Evolutionary conservation across 2,329 filamentous ascomycete genomes (phyloP), one percentile per base, ranked within the genome.

Genomic region (Endocalyx cinctus): DNA sequence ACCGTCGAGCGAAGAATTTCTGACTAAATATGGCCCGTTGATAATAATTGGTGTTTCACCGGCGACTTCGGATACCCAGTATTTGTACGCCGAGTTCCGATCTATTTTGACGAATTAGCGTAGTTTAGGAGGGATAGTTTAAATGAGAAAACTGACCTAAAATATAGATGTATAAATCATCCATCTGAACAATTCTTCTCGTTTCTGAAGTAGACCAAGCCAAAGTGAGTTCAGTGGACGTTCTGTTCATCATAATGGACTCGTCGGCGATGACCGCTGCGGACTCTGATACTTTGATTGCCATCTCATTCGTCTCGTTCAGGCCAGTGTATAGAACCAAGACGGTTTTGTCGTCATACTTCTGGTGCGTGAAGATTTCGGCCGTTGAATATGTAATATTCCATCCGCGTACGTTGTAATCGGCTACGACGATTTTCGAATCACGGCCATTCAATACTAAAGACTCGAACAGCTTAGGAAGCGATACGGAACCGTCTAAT

Each of bases 371-470:
- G 37, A 79, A 76, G n/a, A 86, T 72, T 46, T 87, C 82, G 0
- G 78, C 78, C 2, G 81, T 81, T 0, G 77, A 83, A 55, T 85
- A 86, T 0, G 83, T 53, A 10, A 86, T 50, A 1, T 62, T 71
- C 4, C 61, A 57, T 11, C 70, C 67, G 0, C 74, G 76, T 31
- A 84, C 57, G 8, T 73, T 63, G 38, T 84, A 86, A 42, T 85
- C 78, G 0, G 72, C 77, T 2, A 83, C 72, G 45, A 82, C 73
- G 22, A 83, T 69, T 55, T 76, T 84, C 0, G 79, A 81, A 47
- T 86, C 81, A 11, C 81, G 65, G 0, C 81, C 74, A 29, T 69
- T 67, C 6, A 86, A 58, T 0, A 69, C 72, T 12, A 85, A 62
- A 2, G 56, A 65, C 1, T 70, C 72, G 11, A 72, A 73, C 2